A percentile compares a stretch with the other conserved stretches of the same genome.
These are phyloP conservation scores for Dipteronia sinensis DNA, from an alignment of 345 rosid genomes.

Conservation along the genomic window DNA sequence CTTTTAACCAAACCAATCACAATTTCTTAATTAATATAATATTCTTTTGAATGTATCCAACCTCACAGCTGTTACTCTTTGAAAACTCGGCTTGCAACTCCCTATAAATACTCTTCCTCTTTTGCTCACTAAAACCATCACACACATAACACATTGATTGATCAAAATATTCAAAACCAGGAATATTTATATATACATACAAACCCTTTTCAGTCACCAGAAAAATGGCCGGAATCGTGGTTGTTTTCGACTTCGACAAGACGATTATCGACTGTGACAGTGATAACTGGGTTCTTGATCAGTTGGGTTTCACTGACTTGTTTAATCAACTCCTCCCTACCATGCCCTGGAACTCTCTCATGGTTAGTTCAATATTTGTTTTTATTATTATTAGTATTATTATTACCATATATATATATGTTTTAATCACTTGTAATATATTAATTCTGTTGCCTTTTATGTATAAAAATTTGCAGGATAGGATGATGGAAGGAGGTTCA, in stretches of 20 bases:
- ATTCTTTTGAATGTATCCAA: too few species aligned
- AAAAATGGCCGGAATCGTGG: slow-evolving; percentile 50
- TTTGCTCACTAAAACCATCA: background rate
- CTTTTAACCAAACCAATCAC: too few species aligned
- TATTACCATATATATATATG: too few species aligned
- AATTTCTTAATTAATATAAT: too few species aligned
- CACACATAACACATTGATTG: too few species aligned
- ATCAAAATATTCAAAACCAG: too few species aligned
- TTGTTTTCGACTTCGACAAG: slow-evolving; percentile 83
- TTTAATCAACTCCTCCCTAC: slow-evolving; percentile 84
- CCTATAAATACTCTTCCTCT: too few species aligned
- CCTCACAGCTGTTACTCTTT: too few species aligned
- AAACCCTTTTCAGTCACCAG: background rate
- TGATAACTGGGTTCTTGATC: slow-evolving; percentile 84
- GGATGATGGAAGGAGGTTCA: slow-evolving; percentile 81
- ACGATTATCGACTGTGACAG: slow-evolving; percentile 83
- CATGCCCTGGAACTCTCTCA: slow-evolving; percentile 89
- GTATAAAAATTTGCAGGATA: slow-evolving; percentile 46
- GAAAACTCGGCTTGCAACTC: background rate
- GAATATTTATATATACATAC: too few species aligned
- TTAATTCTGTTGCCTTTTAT: background rate
- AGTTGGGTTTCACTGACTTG: slow-evolving; percentile 63
- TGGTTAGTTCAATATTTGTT: slow-evolving; percentile 39
- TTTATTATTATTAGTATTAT: too few species aligned
- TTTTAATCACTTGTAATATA: background rate